Conservation (phyloP, 176 grass and related monocot species). For the Cenchrus fungigraminus region DNA sequence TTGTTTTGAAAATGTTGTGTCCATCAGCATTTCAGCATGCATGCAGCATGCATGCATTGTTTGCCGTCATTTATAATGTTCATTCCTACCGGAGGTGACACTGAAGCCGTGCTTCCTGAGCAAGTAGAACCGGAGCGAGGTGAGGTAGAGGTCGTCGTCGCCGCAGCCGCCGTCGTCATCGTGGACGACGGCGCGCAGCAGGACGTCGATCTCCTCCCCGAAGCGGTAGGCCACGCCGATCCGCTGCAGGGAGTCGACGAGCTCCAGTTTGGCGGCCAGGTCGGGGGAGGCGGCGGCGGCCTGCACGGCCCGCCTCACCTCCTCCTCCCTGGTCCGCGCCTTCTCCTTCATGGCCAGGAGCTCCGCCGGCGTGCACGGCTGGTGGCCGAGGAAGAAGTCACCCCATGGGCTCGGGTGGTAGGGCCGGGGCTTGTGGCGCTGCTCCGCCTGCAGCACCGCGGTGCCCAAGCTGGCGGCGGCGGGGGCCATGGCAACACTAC, state of each 20-base stretch:
- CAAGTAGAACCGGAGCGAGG: constrained; percentile 39
- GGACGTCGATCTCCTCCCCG: background rate
- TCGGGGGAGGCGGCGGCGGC: background rate
- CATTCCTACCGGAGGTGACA: background rate
- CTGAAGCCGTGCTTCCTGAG: constrained; percentile 37
- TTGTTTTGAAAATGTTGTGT: no score
- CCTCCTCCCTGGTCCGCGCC: background rate
- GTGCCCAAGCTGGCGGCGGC: no score
- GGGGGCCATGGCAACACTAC: no score
- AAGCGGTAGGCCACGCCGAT: constrained; percentile 47
- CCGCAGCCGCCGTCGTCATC: background rate
- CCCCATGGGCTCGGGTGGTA: constrained; percentile 1
- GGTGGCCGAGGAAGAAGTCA: constrained; percentile 9
- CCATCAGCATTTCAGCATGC: no score
- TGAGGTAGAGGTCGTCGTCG: background rate
- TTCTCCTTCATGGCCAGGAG: constrained; percentile 4
- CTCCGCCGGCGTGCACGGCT: background rate
- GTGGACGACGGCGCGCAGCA: background rate
- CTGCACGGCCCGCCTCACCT: background rate
- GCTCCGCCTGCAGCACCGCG: no score
- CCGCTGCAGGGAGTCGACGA: constrained; percentile 44
- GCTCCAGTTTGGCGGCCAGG: constrained; percentile 7
- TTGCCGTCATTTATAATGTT: no score
- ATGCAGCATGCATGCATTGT: no score
- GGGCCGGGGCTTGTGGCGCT: no score